Conservation (phyloP, 2,329 filamentous ascomycete species). For the Diaporthe sp. region DNA sequence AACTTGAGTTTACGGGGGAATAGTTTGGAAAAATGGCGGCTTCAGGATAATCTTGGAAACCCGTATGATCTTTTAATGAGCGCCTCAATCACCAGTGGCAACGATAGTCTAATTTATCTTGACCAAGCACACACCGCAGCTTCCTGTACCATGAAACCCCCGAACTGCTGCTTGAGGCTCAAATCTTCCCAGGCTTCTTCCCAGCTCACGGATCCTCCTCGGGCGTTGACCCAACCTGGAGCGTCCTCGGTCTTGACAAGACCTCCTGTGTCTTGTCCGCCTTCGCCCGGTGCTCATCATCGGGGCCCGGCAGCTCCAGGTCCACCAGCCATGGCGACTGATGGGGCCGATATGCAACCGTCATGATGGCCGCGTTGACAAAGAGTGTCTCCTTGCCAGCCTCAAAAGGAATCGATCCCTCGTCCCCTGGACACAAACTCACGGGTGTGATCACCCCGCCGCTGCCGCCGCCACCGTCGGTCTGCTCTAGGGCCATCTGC, state of each 20-base stretch:
- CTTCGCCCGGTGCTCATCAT: constrained; percentile 33
- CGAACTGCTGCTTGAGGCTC: neutral
- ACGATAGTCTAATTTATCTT: constrained; percentile 31
- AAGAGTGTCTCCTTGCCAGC: constrained; percentile 67
- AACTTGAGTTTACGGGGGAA: neutral
- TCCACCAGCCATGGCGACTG: constrained; percentile 70
- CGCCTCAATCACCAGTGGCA: constrained; percentile 11
- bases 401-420: constrained; percentile 46
- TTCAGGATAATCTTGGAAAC: neutral
- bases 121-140: neutral
- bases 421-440: constrained; percentile 56
- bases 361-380: constrained; percentile 71
- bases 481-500: neutral
- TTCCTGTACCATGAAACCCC: neutral
- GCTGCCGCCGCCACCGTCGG: neutral
- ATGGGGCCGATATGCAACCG: constrained; percentile 54
- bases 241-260: neutral
- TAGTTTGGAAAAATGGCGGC: neutral
- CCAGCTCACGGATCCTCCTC: neutral
- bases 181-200: too few species aligned
- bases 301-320: constrained; percentile 55
- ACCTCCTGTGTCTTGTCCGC: constrained; percentile 29
- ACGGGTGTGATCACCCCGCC: constrained; percentile 44
- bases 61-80: constrained; percentile 16
- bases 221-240: neutral